phyloP scores from a whole-genome alignment of 2,329 filamentous ascomycete genomes.

The Pleoardoris graminearum region DNA sequence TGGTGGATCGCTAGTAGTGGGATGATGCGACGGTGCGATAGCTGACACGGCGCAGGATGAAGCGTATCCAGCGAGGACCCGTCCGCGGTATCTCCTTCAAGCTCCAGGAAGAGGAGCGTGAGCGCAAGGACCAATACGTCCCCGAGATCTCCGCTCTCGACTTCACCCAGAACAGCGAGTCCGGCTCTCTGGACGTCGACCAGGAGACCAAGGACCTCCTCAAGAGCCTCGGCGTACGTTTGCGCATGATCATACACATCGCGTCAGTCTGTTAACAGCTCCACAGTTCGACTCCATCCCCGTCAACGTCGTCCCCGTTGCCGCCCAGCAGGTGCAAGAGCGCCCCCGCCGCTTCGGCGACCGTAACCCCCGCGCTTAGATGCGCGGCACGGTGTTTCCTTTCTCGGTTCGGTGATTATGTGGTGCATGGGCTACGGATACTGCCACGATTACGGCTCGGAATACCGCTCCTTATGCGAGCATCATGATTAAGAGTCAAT shows the following conservation, averaged over 20 bases:
- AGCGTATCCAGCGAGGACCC: conserved; percentile 98
- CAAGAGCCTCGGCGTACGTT: conserved; percentile 96
- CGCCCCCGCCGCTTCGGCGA: conserved; percentile 77
- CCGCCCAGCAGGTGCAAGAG: conserved; percentile 85
- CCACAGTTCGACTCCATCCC: conserved; percentile 94
- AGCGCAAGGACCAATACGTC: conserved; percentile 99
- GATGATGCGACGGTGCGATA: conserved; percentile 48
- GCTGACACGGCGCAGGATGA: conserved; percentile 69
- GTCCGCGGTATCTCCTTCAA: conserved; percentile 99
- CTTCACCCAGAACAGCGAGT: conserved; percentile 93
- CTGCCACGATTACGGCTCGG: conserved; percentile 91
- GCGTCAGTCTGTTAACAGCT: conserved; percentile 11
- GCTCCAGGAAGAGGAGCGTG: conserved; percentile 99
- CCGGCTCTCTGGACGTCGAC: conserved; percentile 92
- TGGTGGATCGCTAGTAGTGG: not conserved
- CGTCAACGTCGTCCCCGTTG: conserved; percentile 91
- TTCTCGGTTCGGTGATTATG: conserved; percentile 41
- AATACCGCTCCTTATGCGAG: conserved; percentile 57
- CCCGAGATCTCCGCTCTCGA: conserved; percentile 98
- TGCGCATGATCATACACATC: not conserved
- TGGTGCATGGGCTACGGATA: conserved; percentile 89
- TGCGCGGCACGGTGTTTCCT: conserved; percentile 54
- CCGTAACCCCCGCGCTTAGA: conserved; percentile 52
- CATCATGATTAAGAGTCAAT: conserved; percentile 74
- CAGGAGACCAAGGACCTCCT: conserved; percentile 99